phyloP scores from a whole-genome alignment of 2,329 filamentous ascomycete genomes.

The Talaromyces albobiverticillius region DNA sequence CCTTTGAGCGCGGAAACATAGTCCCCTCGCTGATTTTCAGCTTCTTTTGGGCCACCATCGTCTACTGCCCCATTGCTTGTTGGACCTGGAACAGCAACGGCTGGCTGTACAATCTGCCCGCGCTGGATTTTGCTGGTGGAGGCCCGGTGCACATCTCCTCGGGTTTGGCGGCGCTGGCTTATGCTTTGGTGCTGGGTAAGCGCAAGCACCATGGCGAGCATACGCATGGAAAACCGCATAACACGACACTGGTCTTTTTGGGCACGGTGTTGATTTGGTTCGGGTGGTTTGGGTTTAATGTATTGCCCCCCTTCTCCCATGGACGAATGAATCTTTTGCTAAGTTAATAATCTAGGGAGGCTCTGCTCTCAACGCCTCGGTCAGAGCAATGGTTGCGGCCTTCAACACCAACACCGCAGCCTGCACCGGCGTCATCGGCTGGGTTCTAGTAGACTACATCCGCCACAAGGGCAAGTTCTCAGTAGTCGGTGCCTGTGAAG shows the following conservation, averaged over 20 bases:
- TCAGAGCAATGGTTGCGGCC: conserved; percentile 54
- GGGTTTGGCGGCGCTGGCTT: conserved; percentile 68
- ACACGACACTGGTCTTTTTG: conserved; percentile 69
- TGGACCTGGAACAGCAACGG: conserved; percentile 76
- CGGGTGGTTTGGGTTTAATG: conserved; percentile 59
- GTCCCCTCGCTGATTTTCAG: conserved; percentile 66
- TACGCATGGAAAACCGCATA: conserved; percentile 61
- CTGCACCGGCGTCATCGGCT: conserved; percentile 53
- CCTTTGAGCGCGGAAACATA: conserved; percentile 63
- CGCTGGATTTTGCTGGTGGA: conserved; percentile 72
- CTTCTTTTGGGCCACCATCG: conserved; percentile 68
- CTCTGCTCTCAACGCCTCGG: conserved; percentile 51
- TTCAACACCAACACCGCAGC: conserved; percentile 60
- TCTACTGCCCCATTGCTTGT: conserved; percentile 72
- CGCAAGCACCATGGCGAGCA: conserved; percentile 55
- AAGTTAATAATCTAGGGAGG: no score
- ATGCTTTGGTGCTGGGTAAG: conserved; percentile 70
- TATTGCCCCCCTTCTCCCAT: conserved; percentile 16
- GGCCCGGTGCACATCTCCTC: conserved; percentile 74
- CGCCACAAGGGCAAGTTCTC: conserved; percentile 53
- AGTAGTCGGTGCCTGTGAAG: conserved; percentile 56
- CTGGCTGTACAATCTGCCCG: conserved; percentile 67
- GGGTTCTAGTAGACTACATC: conserved; percentile 54
- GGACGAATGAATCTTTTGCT: no score
- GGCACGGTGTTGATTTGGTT: conserved; percentile 56